Evolutionary conservation across 192 early-diverging fungal genomes (phyloP).

Genomic region (Coemansia sp.): DNA sequence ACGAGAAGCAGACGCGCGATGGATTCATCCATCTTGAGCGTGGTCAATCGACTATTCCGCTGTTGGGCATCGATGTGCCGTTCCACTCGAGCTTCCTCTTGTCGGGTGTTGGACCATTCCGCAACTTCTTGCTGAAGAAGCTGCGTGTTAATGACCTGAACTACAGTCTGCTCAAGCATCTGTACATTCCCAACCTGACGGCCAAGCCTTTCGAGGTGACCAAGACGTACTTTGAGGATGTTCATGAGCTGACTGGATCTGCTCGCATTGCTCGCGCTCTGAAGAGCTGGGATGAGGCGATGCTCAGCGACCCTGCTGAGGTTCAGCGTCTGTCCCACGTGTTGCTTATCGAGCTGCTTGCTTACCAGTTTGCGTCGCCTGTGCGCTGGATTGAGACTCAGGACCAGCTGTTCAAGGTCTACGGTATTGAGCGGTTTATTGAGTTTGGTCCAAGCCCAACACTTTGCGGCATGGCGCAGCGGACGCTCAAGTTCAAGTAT

Average conservation of each 20-base stretch:
- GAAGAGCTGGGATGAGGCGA: constrained; percentile 72
- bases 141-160: constrained; percentile 81
- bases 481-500: constrained; percentile 96
- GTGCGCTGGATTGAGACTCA: constrained; percentile 98
- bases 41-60: constrained; percentile 88
- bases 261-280: constrained; percentile 75
- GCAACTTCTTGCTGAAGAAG: constrained; percentile 82
- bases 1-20: constrained; percentile 61
- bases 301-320: constrained; percentile 66
- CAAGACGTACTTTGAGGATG: constrained; percentile 73
- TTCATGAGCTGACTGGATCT: constrained; percentile 76
- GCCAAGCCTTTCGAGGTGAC: constrained; percentile 82
- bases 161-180: constrained; percentile 74
- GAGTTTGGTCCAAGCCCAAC: constrained; percentile 91
- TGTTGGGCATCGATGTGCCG: constrained; percentile 91
- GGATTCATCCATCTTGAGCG: constrained; percentile 76
- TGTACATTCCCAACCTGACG: constrained; percentile 96
- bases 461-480: constrained; percentile 88
- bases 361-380: constrained; percentile 92
- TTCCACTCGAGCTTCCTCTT: constrained; percentile 95
- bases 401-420: constrained; percentile 84
- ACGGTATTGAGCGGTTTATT: constrained; percentile 83
- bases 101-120: constrained; percentile 91
- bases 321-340: constrained; percentile 86
- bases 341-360: constrained; percentile 85